phyloP scores from a whole-genome alignment of 2,329 filamentous ascomycete species.

The Alternaria rosae region DNA sequence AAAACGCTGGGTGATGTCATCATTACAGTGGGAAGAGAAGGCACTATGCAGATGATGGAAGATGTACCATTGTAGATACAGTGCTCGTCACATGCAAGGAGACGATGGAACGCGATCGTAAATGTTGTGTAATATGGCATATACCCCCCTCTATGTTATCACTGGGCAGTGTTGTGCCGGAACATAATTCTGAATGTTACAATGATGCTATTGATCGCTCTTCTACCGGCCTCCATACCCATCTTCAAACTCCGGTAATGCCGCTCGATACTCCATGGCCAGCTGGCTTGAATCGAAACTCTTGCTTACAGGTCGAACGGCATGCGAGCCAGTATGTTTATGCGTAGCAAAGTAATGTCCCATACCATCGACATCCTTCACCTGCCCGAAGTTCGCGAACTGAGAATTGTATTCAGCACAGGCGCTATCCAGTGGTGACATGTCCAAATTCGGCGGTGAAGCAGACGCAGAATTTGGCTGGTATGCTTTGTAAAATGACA shows the following conservation, averaged over 20 bases:
- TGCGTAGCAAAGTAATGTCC: conserved; percentile 16
- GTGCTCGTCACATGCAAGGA: not conserved
- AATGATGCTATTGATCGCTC: not conserved
- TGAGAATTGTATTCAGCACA: not conserved
- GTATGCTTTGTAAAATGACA: conserved; percentile 32
- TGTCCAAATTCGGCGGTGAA: not conserved
- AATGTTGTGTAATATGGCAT: not conserved
- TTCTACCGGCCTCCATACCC: conserved; percentile 21
- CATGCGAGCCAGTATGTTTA: conserved; percentile 20
- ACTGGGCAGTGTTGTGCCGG: not conserved
- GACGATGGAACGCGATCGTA: not conserved
- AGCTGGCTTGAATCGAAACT: conserved; percentile 26
- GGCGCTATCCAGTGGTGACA: not conserved
- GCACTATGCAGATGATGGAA: conserved; percentile 72
- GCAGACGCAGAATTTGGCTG: conserved; percentile 13
- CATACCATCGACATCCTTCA: conserved; percentile 8
- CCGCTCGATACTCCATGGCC: conserved; percentile 35
- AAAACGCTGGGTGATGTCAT: conserved; percentile 78
- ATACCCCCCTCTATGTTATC: not conserved
- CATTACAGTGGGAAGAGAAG: conserved; percentile 72
- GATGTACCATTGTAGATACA: conserved; percentile 65
- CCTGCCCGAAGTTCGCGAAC: not conserved
- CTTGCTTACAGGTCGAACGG: not conserved
- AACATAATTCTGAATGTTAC: not conserved
- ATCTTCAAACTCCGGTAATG: conserved; percentile 27